These are phyloP conservation scores for Calvatia gigantea DNA, from an alignment of 768 basidiomycete genomes.

Conservation along the genomic window DNA sequence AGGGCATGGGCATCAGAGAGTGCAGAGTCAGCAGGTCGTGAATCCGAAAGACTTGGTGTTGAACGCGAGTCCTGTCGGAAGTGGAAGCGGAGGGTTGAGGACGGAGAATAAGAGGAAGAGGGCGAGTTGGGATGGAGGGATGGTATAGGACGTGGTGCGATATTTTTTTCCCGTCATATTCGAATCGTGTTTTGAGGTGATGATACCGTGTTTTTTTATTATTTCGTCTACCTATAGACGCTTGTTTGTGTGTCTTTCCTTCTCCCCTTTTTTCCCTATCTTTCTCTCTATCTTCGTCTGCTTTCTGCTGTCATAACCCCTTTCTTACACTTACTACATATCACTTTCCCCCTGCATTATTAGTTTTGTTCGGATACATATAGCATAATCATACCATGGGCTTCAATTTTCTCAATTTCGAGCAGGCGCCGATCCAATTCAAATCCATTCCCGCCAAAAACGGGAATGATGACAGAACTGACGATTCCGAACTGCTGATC, in stretches of 20 bases:
- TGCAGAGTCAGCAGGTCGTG: conserved; percentile 32
- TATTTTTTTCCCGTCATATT: not conserved
- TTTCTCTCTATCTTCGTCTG: not conserved
- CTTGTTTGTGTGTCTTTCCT: not conserved
- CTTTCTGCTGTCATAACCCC: not conserved
- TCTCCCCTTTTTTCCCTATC: not conserved
- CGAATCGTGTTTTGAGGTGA: not conserved
- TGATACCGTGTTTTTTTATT: not conserved
- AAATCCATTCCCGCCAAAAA: not conserved
- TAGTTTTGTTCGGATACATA: not conserved
- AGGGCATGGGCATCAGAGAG: conserved; percentile 29
- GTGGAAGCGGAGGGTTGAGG: conserved; percentile 4
- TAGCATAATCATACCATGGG: not conserved
- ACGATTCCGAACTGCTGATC: not conserved
- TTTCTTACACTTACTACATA: not conserved
- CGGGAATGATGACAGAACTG: not conserved
- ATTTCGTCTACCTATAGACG: not conserved
- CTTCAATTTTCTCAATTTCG: too few relatives aligned
- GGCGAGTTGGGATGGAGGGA: conserved; percentile 38
- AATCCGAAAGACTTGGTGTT: conserved; percentile 35
- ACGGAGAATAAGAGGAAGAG: conserved; percentile 35
- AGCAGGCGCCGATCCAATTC: not conserved
- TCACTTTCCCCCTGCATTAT: not conserved
- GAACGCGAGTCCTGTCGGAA: not conserved
- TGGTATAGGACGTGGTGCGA: conserved; percentile 4